Base-by-base conservation (phyloP, 768 basidiomycete species). In the Coprinellus micaceus region DNA sequence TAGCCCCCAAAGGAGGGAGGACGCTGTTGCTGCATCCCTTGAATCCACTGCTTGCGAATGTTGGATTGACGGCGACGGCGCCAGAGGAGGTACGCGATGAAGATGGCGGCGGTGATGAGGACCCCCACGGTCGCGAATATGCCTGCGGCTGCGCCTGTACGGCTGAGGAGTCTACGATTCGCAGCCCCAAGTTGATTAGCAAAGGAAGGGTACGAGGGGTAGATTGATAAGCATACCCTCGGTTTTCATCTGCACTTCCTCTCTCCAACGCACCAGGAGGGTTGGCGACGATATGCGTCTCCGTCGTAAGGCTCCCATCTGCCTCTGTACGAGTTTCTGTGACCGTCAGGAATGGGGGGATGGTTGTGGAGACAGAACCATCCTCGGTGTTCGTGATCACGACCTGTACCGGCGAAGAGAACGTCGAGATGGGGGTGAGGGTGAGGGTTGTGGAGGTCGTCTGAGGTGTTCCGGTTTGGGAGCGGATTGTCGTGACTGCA, bases 241-340 rank as follows among this genome's bases (percentile, higher is more conserved):
- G 65, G 29, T 60, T 49, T 13, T 28, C 17, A 10, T 44, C 28
- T 4, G 40, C 15, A 19, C 21, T 10, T 25, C 47, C n/a, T n/a
- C n/a, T n/a, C 26, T 24, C 13, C 13, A 28, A 25, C 15, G 15
- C 67, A 61, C 12, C 66, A 69, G 21, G 75, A 69, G 46, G 81
- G 63, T 83, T 84, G 4, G 82, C 79, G 24, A 81, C 71, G 37
- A 83, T 70, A 49, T 82, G 77, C 1, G 84, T 85, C 54, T 74
- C 66, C 2, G 81, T 82, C 19, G 77, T 67, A 22, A 76, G 61
- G 19, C 65, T 63, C 9, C 83, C 81, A 60, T 80, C 70, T 6
- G 77, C 58, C 55, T 71, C 69, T 17, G 77, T 79, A 2, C 79
- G 77, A 4, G 80, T 76, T 29, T 70, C 77, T 44, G 75, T 58